Conservation (phyloP, 2,329 filamentous ascomycete genomes). For the Xylaria arbuscula region DNA sequence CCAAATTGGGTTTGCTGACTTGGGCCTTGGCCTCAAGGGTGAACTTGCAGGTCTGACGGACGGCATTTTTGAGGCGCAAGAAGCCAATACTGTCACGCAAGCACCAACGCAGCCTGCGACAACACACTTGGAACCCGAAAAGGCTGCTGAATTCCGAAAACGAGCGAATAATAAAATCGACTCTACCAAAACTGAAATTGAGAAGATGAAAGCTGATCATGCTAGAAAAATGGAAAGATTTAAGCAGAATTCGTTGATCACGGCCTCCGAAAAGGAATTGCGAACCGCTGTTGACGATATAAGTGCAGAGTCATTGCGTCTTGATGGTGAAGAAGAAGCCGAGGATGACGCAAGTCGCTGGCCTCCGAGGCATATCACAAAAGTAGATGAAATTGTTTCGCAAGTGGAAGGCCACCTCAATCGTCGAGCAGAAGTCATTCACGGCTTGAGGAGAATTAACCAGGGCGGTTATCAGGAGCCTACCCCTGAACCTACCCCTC, state of each 20-base stretch:
- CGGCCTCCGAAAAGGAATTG: constrained; percentile 80
- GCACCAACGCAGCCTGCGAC: constrained; percentile 69
- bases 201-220: constrained; percentile 84
- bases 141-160: constrained; percentile 85
- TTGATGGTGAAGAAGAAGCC: constrained; percentile 67
- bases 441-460: constrained; percentile 76
- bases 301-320: constrained; percentile 70
- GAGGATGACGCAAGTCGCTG: constrained; percentile 59
- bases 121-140: constrained; percentile 76
- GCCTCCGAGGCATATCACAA: constrained; percentile 60
- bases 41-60: constrained; percentile 84
- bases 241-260: constrained; percentile 75
- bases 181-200: constrained; percentile 82
- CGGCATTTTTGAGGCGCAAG: constrained; percentile 80
- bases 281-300: constrained; percentile 71
- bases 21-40: constrained; percentile 86
- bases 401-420: constrained; percentile 79
- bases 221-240: constrained; percentile 79
- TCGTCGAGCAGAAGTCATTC: constrained; percentile 72
- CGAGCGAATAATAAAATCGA: constrained; percentile 78
- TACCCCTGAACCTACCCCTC: constrained; percentile 57
- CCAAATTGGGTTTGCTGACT: constrained; percentile 87
- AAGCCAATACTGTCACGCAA: constrained; percentile 59
- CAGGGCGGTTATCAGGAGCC: constrained; percentile 80
- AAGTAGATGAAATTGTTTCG: constrained; percentile 77